These are phyloP conservation scores for Phascolomyces articulosus DNA, from an alignment of 371 early-diverging fungal genomes.

Conservation along the genomic window DNA sequence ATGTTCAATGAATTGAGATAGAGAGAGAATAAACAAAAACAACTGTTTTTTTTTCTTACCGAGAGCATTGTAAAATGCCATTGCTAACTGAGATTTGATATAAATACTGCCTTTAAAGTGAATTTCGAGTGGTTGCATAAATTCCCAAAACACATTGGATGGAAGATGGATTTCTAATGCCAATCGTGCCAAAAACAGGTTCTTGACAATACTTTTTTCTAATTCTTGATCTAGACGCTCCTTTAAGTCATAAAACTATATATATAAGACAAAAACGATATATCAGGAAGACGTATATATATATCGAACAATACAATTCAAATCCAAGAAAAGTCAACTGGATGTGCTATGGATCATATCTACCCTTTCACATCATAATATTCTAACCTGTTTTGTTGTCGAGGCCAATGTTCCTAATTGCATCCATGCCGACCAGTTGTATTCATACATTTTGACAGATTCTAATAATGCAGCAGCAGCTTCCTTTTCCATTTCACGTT, in stretches of 20 bases:
- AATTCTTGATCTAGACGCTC: constrained; percentile 27
- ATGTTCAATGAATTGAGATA: neutral
- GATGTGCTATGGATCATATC: too few relatives aligned
- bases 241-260: constrained; percentile 33
- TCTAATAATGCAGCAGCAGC: constrained; percentile 66
- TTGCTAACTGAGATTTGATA: constrained; percentile 64
- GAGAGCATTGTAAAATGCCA: constrained; percentile 43
- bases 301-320: too few relatives aligned
- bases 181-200: constrained; percentile 62
- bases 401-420: constrained; percentile 66
- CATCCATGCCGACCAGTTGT: constrained; percentile 94
- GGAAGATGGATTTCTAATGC: constrained; percentile 43
- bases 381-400: constrained; percentile 49
- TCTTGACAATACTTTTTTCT: constrained; percentile 55
- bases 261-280: neutral
- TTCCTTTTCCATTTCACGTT: constrained; percentile 41
- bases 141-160: constrained; percentile 16
- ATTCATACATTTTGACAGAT: constrained; percentile 73
- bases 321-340: too few relatives aligned
- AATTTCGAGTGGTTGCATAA: constrained; percentile 31
- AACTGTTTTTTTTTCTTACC: constrained; percentile 25
- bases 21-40: too few relatives aligned
- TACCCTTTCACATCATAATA: too few relatives aligned
- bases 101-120: constrained; percentile 62
- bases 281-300: neutral